Evolutionary conservation across 306 rosid genomes (phyloP).

Genomic region (Oxytropis ochrocephala): DNA sequence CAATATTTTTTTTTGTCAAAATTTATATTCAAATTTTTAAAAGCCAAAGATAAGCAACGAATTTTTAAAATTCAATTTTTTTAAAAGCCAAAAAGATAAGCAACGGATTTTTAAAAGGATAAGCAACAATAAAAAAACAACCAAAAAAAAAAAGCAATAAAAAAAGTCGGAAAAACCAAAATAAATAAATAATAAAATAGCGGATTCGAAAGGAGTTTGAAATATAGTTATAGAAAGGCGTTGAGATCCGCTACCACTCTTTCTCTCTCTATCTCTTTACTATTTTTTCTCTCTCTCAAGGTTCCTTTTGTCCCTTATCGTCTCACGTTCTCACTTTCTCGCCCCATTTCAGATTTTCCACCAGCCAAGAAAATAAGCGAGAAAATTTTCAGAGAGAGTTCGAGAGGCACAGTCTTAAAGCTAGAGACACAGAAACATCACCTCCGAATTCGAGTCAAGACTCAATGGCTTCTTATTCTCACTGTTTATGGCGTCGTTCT

Average conservation of each 20-base stretch:
- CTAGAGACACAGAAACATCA: constrained; percentile 2
- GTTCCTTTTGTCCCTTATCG: constrained; percentile 74
- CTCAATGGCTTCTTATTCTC: constrained; percentile 5
- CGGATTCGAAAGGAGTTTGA: constrained; percentile 53
- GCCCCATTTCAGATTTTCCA: constrained; percentile 49
- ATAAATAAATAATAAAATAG: not conserved
- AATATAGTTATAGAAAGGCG: constrained; percentile 23
- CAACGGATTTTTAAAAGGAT: too few species aligned
- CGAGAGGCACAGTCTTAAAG: not conserved
- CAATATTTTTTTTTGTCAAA: too few species aligned
- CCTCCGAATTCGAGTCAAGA: constrained; percentile 12
- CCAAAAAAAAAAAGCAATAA: not conserved
- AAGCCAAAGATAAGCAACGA: too few species aligned
- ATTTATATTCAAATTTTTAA: too few species aligned
- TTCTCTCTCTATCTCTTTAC: constrained; percentile 29
- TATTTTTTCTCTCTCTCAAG: constrained; percentile 21
- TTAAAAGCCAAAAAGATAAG: too few species aligned
- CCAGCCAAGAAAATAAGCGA: constrained; percentile 35
- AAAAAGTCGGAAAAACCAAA: not conserved
- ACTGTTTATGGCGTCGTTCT: not conserved
- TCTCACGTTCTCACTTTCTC: constrained; percentile 65
- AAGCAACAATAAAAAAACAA: too few species aligned
- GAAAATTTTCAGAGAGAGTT: constrained; percentile 6
- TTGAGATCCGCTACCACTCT: constrained; percentile 67
- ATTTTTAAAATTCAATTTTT: too few species aligned